Conservation (phyloP, 1,284 basidiomycete genomes). For the Pulveroboletus sp. region DNA sequence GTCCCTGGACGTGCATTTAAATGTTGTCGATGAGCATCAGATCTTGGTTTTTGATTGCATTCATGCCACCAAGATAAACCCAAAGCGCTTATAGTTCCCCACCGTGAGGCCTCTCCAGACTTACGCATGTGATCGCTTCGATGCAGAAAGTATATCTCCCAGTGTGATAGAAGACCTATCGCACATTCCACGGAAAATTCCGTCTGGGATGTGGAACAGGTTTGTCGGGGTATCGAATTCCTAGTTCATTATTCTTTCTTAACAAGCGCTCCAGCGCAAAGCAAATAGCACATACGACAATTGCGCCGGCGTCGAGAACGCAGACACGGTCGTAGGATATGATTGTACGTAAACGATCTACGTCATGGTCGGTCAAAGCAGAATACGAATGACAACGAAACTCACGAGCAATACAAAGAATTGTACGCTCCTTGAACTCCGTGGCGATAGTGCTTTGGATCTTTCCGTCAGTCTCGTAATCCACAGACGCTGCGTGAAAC, state of each 20-base stretch:
- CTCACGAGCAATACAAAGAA: slow-evolving; percentile 78
- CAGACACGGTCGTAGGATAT: slow-evolving; percentile 76
- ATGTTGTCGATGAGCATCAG: background rate
- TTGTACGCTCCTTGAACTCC: slow-evolving; percentile 80
- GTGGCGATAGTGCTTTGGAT: slow-evolving; percentile 85
- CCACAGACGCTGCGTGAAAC: slow-evolving; percentile 59
- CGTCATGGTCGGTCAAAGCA: slow-evolving; percentile 7
- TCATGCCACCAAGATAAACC: background rate
- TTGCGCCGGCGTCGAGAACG: slow-evolving; percentile 70
- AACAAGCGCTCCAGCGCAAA: background rate
- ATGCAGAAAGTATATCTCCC: slow-evolving; percentile 53
- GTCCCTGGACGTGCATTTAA: too few species aligned
- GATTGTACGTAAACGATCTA: slow-evolving; percentile 75
- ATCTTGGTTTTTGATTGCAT: background rate
- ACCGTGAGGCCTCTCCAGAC: too few species aligned
- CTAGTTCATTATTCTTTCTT: slow-evolving; percentile 13
- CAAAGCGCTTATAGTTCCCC: background rate
- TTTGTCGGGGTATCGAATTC: slow-evolving; percentile 74
- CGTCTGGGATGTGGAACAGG: slow-evolving; percentile 54
- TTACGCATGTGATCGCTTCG: slow-evolving; percentile 5
- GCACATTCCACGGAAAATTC: slow-evolving; percentile 77
- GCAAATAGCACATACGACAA: slow-evolving; percentile 44
- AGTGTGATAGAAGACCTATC: slow-evolving; percentile 66
- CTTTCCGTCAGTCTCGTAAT: slow-evolving; percentile 81
- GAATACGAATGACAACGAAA: slow-evolving; percentile 13